phyloP scores from a whole-genome alignment of 148 eudicot species.

The Salicornia ramosissima region DNA sequence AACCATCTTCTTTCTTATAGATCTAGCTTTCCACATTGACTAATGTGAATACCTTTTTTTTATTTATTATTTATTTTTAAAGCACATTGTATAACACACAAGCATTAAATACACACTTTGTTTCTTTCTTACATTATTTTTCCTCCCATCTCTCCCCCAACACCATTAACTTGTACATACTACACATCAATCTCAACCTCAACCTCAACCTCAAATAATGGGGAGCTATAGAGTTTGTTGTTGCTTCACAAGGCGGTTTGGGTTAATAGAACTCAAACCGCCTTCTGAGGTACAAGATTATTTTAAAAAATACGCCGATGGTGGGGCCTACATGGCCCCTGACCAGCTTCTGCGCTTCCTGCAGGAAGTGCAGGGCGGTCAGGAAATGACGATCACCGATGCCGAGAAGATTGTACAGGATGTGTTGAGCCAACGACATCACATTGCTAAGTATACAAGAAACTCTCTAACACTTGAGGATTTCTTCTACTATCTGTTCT shows the following conservation, averaged over 20 bases:
- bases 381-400: conserved; percentile 23
- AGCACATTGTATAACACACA: not conserved
- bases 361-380: conserved; percentile 41
- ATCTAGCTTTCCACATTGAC: not conserved
- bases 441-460: conserved; percentile 47
- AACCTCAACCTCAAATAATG: conserved; percentile 28
- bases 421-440: conserved; percentile 49
- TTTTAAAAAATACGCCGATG: conserved; percentile 41
- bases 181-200: not conserved
- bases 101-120: not conserved
- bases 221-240: conserved; percentile 62
- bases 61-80: too few species aligned
- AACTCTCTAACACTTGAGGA: conserved; percentile 60
- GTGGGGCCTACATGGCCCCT: conserved; percentile 50
- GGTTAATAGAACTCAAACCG: conserved; percentile 45
- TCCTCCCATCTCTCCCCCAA: not conserved
- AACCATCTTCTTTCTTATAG: not conserved
- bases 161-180: too few species aligned
- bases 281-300: conserved; percentile 56
- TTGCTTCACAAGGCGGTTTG: conserved; percentile 65
- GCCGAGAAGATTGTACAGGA: conserved; percentile 41
- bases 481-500: conserved; percentile 59
- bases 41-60: too few species aligned
- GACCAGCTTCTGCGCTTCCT: conserved; percentile 58
- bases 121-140: too few species aligned